Evolutionary conservation across 2,329 filamentous ascomycete genomes (phyloP).

Genomic region (Curvularia sp.): DNA sequence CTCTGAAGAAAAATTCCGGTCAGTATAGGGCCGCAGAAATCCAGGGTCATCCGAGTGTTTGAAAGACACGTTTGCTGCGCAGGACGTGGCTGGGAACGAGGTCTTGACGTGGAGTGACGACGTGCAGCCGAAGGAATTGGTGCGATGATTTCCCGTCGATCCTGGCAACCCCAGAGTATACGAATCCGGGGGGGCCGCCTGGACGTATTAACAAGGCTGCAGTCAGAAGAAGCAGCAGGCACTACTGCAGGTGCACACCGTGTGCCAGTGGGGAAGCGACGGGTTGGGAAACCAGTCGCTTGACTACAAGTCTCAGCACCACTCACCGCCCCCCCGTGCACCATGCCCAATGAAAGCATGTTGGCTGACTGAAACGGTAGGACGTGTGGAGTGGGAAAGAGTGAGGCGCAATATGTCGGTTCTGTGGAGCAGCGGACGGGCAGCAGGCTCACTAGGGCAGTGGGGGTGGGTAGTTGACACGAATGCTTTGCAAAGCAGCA

Average conservation of each 20-base stretch:
- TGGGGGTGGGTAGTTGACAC: conserved; percentile 9
- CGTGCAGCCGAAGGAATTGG: not conserved
- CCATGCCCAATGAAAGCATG: not conserved
- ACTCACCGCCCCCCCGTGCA: conserved; percentile 31
- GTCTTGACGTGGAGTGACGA: not conserved
- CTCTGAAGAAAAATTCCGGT: not conserved
- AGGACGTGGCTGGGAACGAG: not conserved
- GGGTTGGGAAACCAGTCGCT: conserved; percentile 22
- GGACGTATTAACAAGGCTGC: conserved; percentile 24
- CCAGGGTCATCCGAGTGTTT: not conserved
- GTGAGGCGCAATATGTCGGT: conserved; percentile 15
- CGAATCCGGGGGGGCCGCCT: conserved; percentile 9
- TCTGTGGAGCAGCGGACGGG: conserved; percentile 5
- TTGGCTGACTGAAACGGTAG: conserved; percentile 1
- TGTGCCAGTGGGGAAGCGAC: conserved; percentile 28
- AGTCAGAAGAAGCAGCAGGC: conserved; percentile 23
- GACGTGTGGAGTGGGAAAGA: not conserved
- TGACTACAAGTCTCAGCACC: conserved; percentile 24
- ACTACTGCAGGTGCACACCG: conserved; percentile 39
- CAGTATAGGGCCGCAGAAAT: not conserved
- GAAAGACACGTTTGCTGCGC: not conserved
- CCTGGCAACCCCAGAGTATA: conserved; percentile 17
- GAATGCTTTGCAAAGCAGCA: conserved; percentile 12
- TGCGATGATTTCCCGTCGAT: conserved; percentile 13
- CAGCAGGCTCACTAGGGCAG: not conserved